These are phyloP conservation scores for Xylaria castorea DNA, from an alignment of 495 filamentous ascomycete species.

Conservation along the genomic window DNA sequence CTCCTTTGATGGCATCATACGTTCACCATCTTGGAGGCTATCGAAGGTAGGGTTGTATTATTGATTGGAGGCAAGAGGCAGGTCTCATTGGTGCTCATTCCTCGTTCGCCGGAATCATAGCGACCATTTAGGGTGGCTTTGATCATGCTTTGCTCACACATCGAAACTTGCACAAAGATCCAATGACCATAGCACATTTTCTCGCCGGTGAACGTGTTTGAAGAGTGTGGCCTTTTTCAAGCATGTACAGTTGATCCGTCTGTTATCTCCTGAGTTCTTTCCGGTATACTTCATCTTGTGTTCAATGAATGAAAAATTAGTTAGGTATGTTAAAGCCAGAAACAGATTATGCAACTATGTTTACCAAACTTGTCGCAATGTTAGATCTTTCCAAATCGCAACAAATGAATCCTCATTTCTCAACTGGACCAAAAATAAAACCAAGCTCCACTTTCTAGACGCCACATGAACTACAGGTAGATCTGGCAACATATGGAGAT, in stretches of 20 bases:
- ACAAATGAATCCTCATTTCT: background rate
- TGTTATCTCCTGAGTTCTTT: background rate
- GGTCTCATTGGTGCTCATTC: background rate
- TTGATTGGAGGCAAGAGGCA: slow-evolving; percentile 8
- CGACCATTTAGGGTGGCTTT: background rate
- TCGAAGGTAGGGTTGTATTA: slow-evolving; percentile 17
- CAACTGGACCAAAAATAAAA: background rate
- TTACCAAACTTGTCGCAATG: background rate
- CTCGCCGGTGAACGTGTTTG: background rate
- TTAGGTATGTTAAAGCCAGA: background rate
- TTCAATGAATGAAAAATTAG: background rate
- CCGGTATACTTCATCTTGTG: background rate
- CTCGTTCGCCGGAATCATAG: background rate
- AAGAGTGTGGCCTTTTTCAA: background rate
- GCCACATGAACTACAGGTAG: background rate
- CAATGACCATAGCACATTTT: background rate
- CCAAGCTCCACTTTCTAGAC: background rate
- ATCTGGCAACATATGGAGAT: no score
- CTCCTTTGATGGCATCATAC: background rate
- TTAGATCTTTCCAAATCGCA: background rate
- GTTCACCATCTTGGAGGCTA: background rate
- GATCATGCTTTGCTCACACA: background rate
- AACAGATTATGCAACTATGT: background rate
- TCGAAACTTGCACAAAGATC: background rate
- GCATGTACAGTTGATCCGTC: background rate